Evolutionary conservation across 306 rosid genomes (phyloP).

Genomic region (Cucumis melo): DNA sequence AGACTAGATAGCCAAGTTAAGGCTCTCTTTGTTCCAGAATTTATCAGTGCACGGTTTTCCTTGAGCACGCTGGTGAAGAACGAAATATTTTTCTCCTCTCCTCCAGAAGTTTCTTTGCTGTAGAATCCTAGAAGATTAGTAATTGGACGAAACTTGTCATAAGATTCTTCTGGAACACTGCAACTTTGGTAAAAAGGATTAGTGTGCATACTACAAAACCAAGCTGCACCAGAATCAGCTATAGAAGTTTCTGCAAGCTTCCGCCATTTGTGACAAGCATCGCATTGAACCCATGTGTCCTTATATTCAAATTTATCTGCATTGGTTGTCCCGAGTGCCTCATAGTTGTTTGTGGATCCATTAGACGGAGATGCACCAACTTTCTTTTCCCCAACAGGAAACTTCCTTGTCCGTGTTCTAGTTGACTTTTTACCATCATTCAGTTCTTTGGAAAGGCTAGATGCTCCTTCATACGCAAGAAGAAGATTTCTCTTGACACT

Average conservation of each 20-base stretch:
- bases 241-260: constrained; percentile 43
- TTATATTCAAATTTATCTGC: constrained; percentile 22
- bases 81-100: constrained; percentile 56
- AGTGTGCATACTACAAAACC: constrained; percentile 93
- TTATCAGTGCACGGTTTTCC: constrained; percentile 53
- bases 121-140: constrained; percentile 63
- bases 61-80: constrained; percentile 71
- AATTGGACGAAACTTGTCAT: constrained; percentile 36
- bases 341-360: constrained; percentile 21
- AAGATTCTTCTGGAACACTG: constrained; percentile 52
- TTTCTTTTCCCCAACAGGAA: constrained; percentile 21
- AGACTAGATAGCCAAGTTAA: constrained; percentile 63
- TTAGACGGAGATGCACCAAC: constrained; percentile 14
- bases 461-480: constrained; percentile 31
- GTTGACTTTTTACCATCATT: constrained; percentile 19
- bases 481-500: constrained; percentile 38
- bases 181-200: constrained; percentile 65
- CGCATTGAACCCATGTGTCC: constrained; percentile 93
- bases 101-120: constrained; percentile 57
- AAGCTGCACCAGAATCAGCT: constrained; percentile 46
- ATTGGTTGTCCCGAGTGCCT: constrained; percentile 15
- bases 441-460: constrained; percentile 18
- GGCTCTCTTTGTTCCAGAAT: constrained; percentile 58
- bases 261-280: constrained; percentile 89
- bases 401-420: constrained; percentile 18